Evolutionary conservation across 805 yeast genomes (phyloP).

Genomic region (Ogataea nitratoaversa): DNA sequence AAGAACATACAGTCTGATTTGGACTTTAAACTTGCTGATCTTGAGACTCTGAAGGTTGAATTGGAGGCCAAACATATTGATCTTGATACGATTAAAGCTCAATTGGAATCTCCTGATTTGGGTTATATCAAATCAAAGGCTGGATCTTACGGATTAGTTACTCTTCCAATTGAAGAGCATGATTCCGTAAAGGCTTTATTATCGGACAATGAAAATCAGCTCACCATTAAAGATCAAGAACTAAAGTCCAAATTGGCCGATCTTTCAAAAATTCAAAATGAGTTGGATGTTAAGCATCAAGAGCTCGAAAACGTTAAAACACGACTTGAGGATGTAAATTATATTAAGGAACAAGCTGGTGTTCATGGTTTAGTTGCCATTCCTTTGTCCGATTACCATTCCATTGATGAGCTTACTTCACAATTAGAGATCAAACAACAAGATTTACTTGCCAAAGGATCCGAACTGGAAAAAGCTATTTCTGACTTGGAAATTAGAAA

Average conservation of each 20-base stretch:
- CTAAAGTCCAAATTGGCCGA: not conserved
- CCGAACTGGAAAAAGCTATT: not conserved
- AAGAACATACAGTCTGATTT: not conserved
- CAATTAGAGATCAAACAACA: not conserved
- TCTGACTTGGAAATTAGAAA: not conserved
- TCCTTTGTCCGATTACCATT: conserved; percentile 13
- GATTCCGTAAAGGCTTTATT: conserved; percentile 2
- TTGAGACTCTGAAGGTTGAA: not conserved
- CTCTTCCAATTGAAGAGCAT: conserved; percentile 7
- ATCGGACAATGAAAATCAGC: conserved; percentile 3
- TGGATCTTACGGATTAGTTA: conserved; percentile 1
- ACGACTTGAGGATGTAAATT: conserved; percentile 12
- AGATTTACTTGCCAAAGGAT: not conserved
- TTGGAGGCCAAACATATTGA: conserved; percentile 2
- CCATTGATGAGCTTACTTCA: too few relatives aligned
- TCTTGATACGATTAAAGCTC: not conserved
- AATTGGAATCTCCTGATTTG: conserved; percentile 24
- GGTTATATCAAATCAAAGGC: conserved; percentile 15
- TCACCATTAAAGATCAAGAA: not conserved
- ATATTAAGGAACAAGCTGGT: conserved; percentile 16
- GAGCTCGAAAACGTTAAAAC: conserved; percentile 4
- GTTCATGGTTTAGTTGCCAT: conserved; percentile 14
- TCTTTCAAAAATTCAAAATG: not conserved
- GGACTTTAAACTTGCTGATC: not conserved
- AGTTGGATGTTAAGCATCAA: not conserved